Conservation (phyloP, 371 early-diverging fungal species). For the Massospora cicadina region DNA sequence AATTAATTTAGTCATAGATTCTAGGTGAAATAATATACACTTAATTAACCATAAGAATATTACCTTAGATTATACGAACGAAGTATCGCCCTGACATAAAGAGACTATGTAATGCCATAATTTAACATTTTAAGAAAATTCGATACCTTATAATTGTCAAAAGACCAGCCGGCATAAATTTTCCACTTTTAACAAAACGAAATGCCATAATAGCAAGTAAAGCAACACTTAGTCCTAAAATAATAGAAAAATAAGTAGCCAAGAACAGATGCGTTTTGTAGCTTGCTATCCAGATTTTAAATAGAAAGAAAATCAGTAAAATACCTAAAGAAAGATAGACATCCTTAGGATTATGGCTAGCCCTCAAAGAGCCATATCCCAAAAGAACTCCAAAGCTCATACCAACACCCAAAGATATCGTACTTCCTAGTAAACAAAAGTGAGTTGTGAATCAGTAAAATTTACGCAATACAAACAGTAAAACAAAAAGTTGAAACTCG, state of each 20-base stretch:
- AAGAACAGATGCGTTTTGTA: not conserved
- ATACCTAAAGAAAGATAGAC: conserved; percentile 24
- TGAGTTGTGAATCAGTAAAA: not conserved
- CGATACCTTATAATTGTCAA: conserved; percentile 26
- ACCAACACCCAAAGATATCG: conserved; percentile 24
- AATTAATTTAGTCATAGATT: too few species aligned
- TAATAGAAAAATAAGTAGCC: too few species aligned
- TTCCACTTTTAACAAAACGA: conserved; percentile 28
- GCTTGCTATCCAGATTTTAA: not conserved
- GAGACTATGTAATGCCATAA: not conserved
- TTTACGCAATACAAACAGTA: not conserved
- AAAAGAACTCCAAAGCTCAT: conserved; percentile 21
- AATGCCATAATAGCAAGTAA: conserved; percentile 34
- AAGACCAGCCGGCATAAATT: conserved; percentile 44
- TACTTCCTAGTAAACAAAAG: conserved; percentile 19
- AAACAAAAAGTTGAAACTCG: too few species aligned
- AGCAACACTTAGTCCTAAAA: conserved; percentile 20
- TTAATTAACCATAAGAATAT: too few species aligned
- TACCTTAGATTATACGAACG: not conserved
- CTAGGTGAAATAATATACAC: too few species aligned
- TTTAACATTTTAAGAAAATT: not conserved
- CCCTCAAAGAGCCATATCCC: conserved; percentile 23
- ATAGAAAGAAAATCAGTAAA: conserved; percentile 3
- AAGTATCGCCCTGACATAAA: not conserved
- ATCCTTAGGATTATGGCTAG: conserved; percentile 23